Evolutionary conservation across 768 basidiomycete genomes (phyloP), one percentile per base, ranked within the genome.

Genomic region (Hypsizygus marmoreus): DNA sequence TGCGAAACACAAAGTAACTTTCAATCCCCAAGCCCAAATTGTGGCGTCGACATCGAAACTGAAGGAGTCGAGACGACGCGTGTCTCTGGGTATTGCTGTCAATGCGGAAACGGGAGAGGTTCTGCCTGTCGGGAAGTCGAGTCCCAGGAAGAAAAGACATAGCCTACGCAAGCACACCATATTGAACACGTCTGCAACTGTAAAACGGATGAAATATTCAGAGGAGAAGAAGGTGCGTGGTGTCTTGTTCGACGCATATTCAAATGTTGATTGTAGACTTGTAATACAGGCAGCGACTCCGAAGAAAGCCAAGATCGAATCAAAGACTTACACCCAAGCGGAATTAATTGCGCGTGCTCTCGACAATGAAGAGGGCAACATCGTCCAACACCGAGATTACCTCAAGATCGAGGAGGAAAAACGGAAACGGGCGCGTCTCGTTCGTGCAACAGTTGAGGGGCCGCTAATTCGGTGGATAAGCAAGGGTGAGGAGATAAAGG

Each of bases 351-450:
- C 81, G 2, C 80, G 80, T 6, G 92, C 92, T 0, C 77, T 94
- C 13, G 88, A 92, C 56, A 90, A 84, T 41, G 92, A 94, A 63
- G 91, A 92, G 63, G 83, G 85, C 0, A 95, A 95, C 60, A 81
- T 85, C 16, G 73, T 75, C 4, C 84, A 90, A 36, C 88, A 94
- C 51, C 73, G 79, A 26, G 80, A 91, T 54, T 94, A 93, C 58
- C 79, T 94, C 22, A 78, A 75, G 39, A 65, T 81, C 2, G 92
- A 95, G 55, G 91, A 90, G 58, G 89, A 91, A 65, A 91, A 88
- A 54, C 80, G 90, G 6, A 82, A 79, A 57, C 80, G 80, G 24
- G 84, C 79, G 19, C 73, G 72, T 13, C 82, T 83, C 19, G 79
- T 84, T 22, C 81, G 86, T 33, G 69, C 76, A n/a, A 62, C 71